These are phyloP conservation scores for Stevia rebaudiana DNA, from an alignment of 140 eudicot species.

Conservation along the genomic window DNA sequence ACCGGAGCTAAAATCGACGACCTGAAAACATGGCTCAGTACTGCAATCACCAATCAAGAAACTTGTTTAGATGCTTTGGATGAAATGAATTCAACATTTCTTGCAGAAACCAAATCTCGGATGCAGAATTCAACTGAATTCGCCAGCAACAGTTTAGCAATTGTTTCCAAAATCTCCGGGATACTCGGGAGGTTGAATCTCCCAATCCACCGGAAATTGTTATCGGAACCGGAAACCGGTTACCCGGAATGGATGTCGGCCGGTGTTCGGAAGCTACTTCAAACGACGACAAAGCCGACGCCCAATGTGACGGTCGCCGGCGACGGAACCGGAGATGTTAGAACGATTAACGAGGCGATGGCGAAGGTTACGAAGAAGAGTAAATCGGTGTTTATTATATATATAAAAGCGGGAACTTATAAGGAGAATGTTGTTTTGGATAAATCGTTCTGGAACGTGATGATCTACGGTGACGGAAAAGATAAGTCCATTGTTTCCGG, in stretches of 20 bases:
- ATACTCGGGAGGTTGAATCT: slow-evolving; percentile 34
- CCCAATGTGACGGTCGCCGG: slow-evolving; percentile 45
- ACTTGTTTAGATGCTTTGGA: slow-evolving; percentile 64
- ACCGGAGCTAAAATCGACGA: slow-evolving; percentile 31
- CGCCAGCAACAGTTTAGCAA: slow-evolving; percentile 81
- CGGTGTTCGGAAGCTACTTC: slow-evolving; percentile 48
- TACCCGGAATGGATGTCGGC: slow-evolving; percentile 60
- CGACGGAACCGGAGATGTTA: slow-evolving; percentile 42
- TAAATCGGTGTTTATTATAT: slow-evolving; percentile 26
- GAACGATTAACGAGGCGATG: slow-evolving; percentile 43
- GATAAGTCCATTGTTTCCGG: slow-evolving; percentile 41
- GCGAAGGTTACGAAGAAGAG: slow-evolving; percentile 40
- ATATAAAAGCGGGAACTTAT: slow-evolving; percentile 41
- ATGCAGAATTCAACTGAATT: slow-evolving; percentile 55
- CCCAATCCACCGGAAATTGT: slow-evolving; percentile 51
- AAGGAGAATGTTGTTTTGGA: slow-evolving; percentile 38
- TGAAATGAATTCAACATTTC: slow-evolving; percentile 37
- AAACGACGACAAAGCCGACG: slow-evolving; percentile 17
- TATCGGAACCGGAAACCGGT: background rate
- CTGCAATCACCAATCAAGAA: slow-evolving; percentile 61
- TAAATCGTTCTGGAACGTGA: slow-evolving; percentile 47
- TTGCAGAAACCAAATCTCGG: background rate
- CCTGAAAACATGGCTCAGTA: slow-evolving; percentile 71
- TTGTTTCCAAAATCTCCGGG: slow-evolving; percentile 51
- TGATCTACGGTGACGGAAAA: slow-evolving; percentile 59